Conservation (phyloP, 495 filamentous ascomycete genomes). For the Trichoderma erinaceum region DNA sequence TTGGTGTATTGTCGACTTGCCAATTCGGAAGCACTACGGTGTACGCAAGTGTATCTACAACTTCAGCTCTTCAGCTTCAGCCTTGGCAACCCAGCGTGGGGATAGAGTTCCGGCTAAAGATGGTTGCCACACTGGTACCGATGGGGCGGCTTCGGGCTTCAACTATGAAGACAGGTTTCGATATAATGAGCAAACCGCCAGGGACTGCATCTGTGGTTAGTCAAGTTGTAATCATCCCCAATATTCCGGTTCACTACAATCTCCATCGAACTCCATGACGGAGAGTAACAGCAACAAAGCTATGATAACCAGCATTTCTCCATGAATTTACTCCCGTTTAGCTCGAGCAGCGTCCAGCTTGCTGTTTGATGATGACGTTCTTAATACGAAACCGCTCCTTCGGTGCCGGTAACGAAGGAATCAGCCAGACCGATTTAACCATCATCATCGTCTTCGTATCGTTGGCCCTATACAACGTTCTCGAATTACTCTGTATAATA, state of each 20-base stretch:
- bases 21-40: neutral
- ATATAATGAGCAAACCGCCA: neutral
- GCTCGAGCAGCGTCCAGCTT: neutral
- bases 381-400: neutral
- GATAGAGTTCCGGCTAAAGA: neutral
- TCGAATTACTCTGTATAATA: constrained; percentile 37
- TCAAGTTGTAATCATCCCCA: neutral
- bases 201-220: neutral
- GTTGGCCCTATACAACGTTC: constrained; percentile 39
- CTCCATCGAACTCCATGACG: neutral
- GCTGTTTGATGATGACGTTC: neutral
- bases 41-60: neutral
- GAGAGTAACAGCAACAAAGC: neutral
- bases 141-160: neutral
- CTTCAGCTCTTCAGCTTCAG: neutral
- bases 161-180: neutral
- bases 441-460: constrained; percentile 34
- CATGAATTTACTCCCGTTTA: neutral
- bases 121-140: neutral
- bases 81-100: neutral
- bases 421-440: constrained; percentile 9
- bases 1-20: neutral
- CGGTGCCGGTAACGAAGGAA: neutral
- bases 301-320: neutral
- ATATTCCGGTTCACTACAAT: neutral